Percentiles rank a stretch among this genome's conserved stretches.
phyloP scores from a whole-genome alignment of 208 protist species.

The Histomonas meleagridis region DNA sequence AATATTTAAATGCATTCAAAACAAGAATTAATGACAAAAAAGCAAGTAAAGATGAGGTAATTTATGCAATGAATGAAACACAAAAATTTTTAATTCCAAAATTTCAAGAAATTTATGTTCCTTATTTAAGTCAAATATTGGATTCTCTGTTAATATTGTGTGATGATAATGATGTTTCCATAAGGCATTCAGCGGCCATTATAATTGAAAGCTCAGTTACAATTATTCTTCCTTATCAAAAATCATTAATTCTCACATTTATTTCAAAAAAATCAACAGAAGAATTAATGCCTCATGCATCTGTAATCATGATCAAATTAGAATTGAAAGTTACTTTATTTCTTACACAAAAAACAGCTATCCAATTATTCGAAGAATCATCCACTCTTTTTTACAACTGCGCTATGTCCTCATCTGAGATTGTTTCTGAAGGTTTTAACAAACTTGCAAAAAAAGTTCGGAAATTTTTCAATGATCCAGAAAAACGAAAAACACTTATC shows the following conservation, averaged over 20 bases:
- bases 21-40: background rate
- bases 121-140: background rate
- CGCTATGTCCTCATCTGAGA: background rate
- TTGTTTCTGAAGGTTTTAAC: slow-evolving; percentile 2
- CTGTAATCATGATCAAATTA: background rate
- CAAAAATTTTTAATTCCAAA: background rate
- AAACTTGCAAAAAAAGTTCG: background rate
- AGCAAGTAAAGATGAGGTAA: background rate
- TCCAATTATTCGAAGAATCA: background rate
- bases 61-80: background rate
- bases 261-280: background rate
- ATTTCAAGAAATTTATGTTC: background rate
- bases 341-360: background rate
- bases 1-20: too few species aligned
- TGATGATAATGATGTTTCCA: background rate
- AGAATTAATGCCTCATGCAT: background rate
- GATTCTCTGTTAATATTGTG: background rate
- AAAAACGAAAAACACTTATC: background rate
- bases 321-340: slow-evolving; percentile 9
- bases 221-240: slow-evolving; percentile 12
- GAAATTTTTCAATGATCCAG: background rate
- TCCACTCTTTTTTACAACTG: background rate
- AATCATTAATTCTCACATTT: background rate
- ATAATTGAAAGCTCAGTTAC: background rate
- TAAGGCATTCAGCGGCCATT: background rate